These are phyloP conservation scores for Metarhizium album DNA, from an alignment of 2,329 filamentous ascomycete species.

Conservation along the genomic window DNA sequence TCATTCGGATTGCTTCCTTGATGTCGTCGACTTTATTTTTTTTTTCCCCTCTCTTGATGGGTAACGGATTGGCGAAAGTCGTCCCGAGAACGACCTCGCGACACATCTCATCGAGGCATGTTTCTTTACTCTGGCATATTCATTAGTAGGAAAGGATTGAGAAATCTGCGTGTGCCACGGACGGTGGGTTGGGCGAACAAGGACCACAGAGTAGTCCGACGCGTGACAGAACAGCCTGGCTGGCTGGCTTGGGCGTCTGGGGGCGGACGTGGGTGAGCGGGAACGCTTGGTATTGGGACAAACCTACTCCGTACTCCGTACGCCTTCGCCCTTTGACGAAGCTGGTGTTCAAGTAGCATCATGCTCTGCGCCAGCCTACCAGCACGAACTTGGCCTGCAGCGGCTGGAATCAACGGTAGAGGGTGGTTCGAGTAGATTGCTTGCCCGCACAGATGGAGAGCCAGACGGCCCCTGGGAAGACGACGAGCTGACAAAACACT, in stretches of 20 bases:
- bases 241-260: not conserved
- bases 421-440: not conserved
- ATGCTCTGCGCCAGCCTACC: slow-evolving; percentile 3
- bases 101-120: not conserved
- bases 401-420: too few species aligned
- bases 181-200: not conserved
- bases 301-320: too few species aligned
- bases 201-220: not conserved
- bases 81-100: not conserved
- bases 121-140: not conserved
- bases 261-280: not conserved
- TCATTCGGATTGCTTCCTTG: not conserved
- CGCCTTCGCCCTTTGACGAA: too few species aligned
- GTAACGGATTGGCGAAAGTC: not conserved
- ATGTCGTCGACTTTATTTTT: not conserved
- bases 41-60: too few species aligned
- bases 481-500: not conserved
- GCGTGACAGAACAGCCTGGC: not conserved
- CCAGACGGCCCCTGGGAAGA: too few species aligned
- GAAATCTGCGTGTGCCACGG: slow-evolving; percentile 1
- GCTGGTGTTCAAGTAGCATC: not conserved
- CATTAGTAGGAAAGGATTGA: slow-evolving; percentile 2
- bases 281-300: not conserved
- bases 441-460: not conserved
- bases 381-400: not conserved